Evolutionary conservation across 495 filamentous ascomycete genomes (phyloP).

Genomic region (Lasiosphaeris hirsuta): DNA sequence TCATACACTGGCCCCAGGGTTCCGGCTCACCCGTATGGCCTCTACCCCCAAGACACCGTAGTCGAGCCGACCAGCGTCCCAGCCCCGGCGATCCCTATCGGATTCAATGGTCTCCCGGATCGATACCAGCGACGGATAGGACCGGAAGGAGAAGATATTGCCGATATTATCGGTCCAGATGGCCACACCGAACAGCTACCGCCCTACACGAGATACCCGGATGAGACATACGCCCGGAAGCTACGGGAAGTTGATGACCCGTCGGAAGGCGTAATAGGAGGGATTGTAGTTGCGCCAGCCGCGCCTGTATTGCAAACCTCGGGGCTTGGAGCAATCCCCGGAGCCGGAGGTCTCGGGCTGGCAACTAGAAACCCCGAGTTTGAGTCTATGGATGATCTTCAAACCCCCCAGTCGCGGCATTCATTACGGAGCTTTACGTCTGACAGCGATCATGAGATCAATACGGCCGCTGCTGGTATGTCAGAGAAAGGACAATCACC

Average conservation of each 20-base stretch:
- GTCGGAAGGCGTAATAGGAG: neutral
- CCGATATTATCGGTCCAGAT: constrained; percentile 82
- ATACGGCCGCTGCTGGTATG: constrained; percentile 30
- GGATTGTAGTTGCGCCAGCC: constrained; percentile 14
- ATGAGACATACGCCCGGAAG: constrained; percentile 24
- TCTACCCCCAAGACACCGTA: constrained; percentile 72
- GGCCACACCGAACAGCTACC: constrained; percentile 88
- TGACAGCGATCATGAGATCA: constrained; percentile 44
- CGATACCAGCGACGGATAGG: constrained; percentile 67
- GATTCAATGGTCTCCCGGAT: constrained; percentile 64
- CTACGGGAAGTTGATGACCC: constrained; percentile 12
- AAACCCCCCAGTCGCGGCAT: constrained; percentile 50
- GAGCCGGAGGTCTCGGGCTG: constrained; percentile 51
- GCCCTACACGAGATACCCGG: constrained; percentile 62
- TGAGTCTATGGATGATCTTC: constrained; percentile 49
- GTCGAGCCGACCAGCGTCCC: constrained; percentile 17
- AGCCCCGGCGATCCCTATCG: constrained; percentile 56
- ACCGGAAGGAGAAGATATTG: constrained; percentile 79
- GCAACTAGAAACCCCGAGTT: constrained; percentile 55
- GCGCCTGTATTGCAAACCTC: neutral
- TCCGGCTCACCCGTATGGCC: constrained; percentile 79
- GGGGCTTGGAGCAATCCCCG: constrained; percentile 29
- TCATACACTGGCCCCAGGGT: constrained; percentile 59
- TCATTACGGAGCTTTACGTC: constrained; percentile 49
- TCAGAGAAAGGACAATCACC: constrained; percentile 41